Evolutionary conservation across 257 asterid genomes (phyloP).

Genomic region (Orobanche coerulescens): DNA sequence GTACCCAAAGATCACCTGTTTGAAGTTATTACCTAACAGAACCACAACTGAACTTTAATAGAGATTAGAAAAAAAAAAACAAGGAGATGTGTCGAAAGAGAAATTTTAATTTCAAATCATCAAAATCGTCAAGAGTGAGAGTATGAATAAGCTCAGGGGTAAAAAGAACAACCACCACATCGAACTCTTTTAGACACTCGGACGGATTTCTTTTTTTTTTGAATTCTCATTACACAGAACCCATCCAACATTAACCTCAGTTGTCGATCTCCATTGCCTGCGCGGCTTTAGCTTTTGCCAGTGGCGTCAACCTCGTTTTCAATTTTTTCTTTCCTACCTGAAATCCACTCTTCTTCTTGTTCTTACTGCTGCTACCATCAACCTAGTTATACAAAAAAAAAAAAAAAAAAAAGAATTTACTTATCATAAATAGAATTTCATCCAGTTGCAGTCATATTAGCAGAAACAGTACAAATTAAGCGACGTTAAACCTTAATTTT

Average conservation of each 20-base stretch:
- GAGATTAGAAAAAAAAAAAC: background rate
- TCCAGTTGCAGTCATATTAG: background rate
- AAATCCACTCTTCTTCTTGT: conserved; percentile 60
- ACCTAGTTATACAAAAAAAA: conserved; percentile 43
- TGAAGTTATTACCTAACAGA: background rate
- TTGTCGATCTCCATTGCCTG: conserved; percentile 95
- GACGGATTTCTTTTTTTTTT: background rate
- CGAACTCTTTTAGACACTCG: conserved; percentile 2
- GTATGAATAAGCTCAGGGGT: conserved; percentile 10
- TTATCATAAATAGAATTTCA: background rate
- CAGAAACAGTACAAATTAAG: background rate
- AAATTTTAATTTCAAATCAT: conserved; percentile 8
- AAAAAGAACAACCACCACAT: background rate
- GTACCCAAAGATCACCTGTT: background rate
- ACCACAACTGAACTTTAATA: conserved; percentile 4
- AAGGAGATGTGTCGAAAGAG: background rate
- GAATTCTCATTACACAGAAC: background rate
- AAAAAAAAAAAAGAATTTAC: background rate
- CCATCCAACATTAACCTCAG: conserved; percentile 33
- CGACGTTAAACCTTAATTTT: background rate
- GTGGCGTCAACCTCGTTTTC: conserved; percentile 76
- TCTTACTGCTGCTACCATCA: conserved; percentile 67
- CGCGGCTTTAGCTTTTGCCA: conserved; percentile 95
- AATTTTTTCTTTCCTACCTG: conserved; percentile 92
- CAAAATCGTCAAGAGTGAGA: background rate